Percentiles rank a stretch among this genome's conserved stretches.
Conservation (phyloP, 2,329 filamentous ascomycete species). For the Diplocarpon rosae region DNA sequence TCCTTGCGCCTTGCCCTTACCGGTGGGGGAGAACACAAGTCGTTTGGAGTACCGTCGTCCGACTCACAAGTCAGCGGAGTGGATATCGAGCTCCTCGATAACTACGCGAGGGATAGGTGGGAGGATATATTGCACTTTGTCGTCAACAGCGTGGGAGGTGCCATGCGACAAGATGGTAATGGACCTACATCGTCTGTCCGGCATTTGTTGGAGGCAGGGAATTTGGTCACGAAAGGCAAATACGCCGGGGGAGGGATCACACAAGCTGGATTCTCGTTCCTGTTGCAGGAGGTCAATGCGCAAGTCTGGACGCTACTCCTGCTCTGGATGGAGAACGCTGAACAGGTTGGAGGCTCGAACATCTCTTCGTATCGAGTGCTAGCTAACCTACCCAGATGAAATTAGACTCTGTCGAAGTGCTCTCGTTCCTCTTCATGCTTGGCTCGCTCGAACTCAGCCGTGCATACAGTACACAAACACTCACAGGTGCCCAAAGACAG, state of each 20-base stretch:
- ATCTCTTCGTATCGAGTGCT: too few species aligned
- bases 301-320: slow-evolving; percentile 95
- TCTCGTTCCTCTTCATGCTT: slow-evolving; percentile 92
- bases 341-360: slow-evolving; percentile 35
- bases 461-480: slow-evolving; percentile 76
- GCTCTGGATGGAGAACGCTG: slow-evolving; percentile 80
- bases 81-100: slow-evolving; percentile 64
- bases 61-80: slow-evolving; percentile 52
- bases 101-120: slow-evolving; percentile 82
- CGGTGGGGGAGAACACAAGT: slow-evolving; percentile 73
- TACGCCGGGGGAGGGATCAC: slow-evolving; percentile 60
- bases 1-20: slow-evolving; percentile 81
- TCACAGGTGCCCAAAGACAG: slow-evolving; percentile 70
- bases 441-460: slow-evolving; percentile 86
- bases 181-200: slow-evolving; percentile 70
- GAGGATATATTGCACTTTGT: slow-evolving; percentile 94
- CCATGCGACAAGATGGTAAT: slow-evolving; percentile 35
- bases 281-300: slow-evolving; percentile 89
- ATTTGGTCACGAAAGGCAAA: slow-evolving; percentile 57
- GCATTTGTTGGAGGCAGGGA: slow-evolving; percentile 67
- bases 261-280: slow-evolving; percentile 84
- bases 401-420: slow-evolving; percentile 84
- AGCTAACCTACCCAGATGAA: slow-evolving; percentile 30
- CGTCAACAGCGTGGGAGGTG: slow-evolving; percentile 60
- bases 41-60: slow-evolving; percentile 78